Percentiles rank a stretch among this genome's conserved stretches.
Evolutionary conservation across 495 filamentous ascomycete species (phyloP).

Genomic region (Trichocladium antarcticum): DNA sequence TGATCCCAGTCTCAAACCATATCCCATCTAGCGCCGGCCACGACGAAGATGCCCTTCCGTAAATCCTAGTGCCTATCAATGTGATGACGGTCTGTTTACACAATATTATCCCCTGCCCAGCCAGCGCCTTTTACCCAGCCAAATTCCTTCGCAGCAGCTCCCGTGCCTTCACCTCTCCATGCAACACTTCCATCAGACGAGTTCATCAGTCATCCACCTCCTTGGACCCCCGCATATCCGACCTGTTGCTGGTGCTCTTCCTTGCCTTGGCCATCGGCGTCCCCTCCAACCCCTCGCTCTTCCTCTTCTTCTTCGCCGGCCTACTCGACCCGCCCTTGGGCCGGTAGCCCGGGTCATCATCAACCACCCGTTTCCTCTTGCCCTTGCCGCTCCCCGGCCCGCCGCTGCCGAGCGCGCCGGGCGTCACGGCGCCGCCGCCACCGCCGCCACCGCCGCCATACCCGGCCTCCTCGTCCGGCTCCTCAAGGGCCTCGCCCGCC

Average conservation of each 20-base stretch:
- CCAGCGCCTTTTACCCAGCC: too few relatives aligned
- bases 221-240: background rate
- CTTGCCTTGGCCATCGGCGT: background rate
- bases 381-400: constrained; percentile 14
- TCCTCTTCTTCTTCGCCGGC: constrained; percentile 51
- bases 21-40: too few relatives aligned
- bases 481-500: constrained; percentile 28
- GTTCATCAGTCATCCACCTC: background rate
- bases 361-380: constrained; percentile 44
- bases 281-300: constrained; percentile 18
- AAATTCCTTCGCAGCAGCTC: too few relatives aligned
- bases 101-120: too few relatives aligned
- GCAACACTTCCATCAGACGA: background rate
- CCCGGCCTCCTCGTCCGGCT: constrained; percentile 28
- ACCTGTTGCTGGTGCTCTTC: background rate
- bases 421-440: constrained; percentile 31
- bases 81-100: too few relatives aligned
- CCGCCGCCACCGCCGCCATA: constrained; percentile 3
- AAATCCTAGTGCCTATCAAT: too few relatives aligned
- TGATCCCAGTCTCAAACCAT: too few relatives aligned
- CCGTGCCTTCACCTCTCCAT: too few relatives aligned
- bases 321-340: constrained; percentile 53
- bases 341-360: constrained; percentile 60
- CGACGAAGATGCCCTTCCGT: too few relatives aligned
- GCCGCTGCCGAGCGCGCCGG: constrained; percentile 30